phyloP scores from a whole-genome alignment of 2,329 filamentous ascomycete species.

The Colletotrichum coccodes region DNA sequence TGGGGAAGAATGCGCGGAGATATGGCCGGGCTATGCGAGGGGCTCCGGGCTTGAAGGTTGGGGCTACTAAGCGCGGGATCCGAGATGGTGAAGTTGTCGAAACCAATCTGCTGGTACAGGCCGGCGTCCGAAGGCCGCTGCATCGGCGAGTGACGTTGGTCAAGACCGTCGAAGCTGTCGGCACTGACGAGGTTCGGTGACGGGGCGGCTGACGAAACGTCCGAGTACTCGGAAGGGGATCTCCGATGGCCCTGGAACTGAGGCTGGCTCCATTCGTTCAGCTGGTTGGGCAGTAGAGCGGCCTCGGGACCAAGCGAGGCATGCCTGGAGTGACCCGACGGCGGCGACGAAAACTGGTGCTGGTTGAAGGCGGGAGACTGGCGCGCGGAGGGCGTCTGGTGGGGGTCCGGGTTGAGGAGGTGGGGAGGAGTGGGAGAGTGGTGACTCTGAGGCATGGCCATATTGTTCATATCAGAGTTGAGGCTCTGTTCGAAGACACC shows the following conservation, averaged over 20 bases:
- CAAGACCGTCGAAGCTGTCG: conserved; percentile 81
- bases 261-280: conserved; percentile 62
- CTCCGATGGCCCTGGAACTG: conserved; percentile 86
- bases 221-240: conserved; percentile 90
- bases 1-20: conserved; percentile 70
- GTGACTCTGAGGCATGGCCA: conserved; percentile 65
- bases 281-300: conserved; percentile 63
- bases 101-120: conserved; percentile 81
- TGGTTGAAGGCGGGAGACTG: conserved; percentile 68
- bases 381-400: conserved; percentile 57
- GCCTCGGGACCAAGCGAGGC: conserved; percentile 67
- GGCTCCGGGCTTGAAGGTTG: conserved; percentile 77
- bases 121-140: conserved; percentile 77
- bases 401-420: conserved; percentile 60
- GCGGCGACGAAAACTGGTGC: conserved; percentile 63
- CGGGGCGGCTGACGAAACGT: conserved; percentile 85
- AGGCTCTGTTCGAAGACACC: conserved; percentile 67
- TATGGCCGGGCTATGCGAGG: conserved; percentile 78
- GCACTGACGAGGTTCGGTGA: conserved; percentile 84
- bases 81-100: conserved; percentile 83
- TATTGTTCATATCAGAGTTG: conserved; percentile 60
- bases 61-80: conserved; percentile 75
- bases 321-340: conserved; percentile 62
- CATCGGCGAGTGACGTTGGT: conserved; percentile 81
- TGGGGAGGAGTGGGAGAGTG: conserved; percentile 67